These are phyloP conservation scores for Ustilago curta DNA, from an alignment of 1,284 basidiomycete genomes.

Conservation along the genomic window DNA sequence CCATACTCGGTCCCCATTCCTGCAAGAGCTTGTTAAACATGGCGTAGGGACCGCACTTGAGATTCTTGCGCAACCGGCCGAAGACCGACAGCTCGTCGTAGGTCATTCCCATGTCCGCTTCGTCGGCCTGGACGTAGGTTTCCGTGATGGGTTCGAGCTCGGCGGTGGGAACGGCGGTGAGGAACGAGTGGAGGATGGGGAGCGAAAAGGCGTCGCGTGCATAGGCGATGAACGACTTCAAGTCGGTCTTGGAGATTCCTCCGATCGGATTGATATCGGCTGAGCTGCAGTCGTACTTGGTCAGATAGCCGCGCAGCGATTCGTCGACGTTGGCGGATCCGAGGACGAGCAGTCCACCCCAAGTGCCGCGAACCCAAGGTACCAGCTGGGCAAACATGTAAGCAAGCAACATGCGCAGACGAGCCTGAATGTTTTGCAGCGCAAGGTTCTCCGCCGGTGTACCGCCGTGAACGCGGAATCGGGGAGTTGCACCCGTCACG, in stretches of 20 bases:
- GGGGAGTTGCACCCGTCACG: constrained; percentile 84
- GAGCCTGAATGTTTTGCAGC: constrained; percentile 96
- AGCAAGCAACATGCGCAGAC: constrained; percentile 93
- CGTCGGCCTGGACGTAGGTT: constrained; percentile 93
- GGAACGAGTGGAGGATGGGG: constrained; percentile 83
- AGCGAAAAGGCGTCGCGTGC: constrained; percentile 83
- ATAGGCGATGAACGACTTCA: constrained; percentile 94
- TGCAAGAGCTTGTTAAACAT: constrained; percentile 94
- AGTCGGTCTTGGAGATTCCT: constrained; percentile 95
- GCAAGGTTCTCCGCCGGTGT: constrained; percentile 90
- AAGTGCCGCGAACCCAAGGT: constrained; percentile 88
- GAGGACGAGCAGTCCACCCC: constrained; percentile 89
- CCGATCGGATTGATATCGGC: constrained; percentile 98
- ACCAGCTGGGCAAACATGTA: constrained; percentile 97
- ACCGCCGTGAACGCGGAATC: constrained; percentile 90
- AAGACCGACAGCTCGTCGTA: constrained; percentile 96
- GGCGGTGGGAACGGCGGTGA: constrained; percentile 91
- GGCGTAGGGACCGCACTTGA: constrained; percentile 96
- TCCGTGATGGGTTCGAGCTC: constrained; percentile 96
- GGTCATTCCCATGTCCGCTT: constrained; percentile 94
- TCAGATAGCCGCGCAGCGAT: constrained; percentile 95
- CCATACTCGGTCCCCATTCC: constrained; percentile 79
- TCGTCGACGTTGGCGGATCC: constrained; percentile 99
- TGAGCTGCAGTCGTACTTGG: constrained; percentile 87
- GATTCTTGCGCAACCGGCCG: constrained; percentile 91